These are phyloP conservation scores for Cryptococcus sp. DNA, from an alignment of 1,284 basidiomycete species.

Conservation along the genomic window DNA sequence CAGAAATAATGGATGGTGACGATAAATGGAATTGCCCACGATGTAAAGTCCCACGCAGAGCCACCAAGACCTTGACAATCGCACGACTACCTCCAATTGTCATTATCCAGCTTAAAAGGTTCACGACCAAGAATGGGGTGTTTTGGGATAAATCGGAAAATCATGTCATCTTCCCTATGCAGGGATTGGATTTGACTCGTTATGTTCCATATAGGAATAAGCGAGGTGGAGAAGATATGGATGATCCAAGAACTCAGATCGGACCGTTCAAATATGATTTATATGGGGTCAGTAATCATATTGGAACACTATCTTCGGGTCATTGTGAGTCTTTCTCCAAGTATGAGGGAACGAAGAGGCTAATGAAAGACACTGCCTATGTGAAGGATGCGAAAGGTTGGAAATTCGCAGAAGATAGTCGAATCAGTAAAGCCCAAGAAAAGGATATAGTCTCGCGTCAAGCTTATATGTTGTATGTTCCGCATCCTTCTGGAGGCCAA, in stretches of 20 bases:
- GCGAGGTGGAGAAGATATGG: constrained; percentile 53
- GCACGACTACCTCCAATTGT: constrained; percentile 89
- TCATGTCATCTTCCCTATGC: constrained; percentile 80
- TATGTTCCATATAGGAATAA: constrained; percentile 82
- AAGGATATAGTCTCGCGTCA: constrained; percentile 77
- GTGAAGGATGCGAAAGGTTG: constrained; percentile 70
- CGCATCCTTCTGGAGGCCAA: not conserved
- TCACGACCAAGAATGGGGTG: constrained; percentile 76
- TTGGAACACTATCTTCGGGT: constrained; percentile 80
- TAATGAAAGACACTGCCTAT: constrained; percentile 66
- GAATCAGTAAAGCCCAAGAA: constrained; percentile 62
- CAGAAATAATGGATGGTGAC: constrained; percentile 86
- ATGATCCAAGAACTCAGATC: constrained; percentile 72
- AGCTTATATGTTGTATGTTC: not conserved
- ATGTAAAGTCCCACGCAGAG: constrained; percentile 79
- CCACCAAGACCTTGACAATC: constrained; percentile 78
- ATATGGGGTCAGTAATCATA: constrained; percentile 88
- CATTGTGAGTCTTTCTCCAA: constrained; percentile 68
- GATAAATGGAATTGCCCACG: constrained; percentile 95
- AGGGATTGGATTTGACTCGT: constrained; percentile 77
- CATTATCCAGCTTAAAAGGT: constrained; percentile 93
- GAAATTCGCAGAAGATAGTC: constrained; percentile 84
- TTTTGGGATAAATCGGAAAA: constrained; percentile 96
- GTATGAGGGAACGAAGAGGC: not conserved
- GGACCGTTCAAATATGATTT: constrained; percentile 84